Conservation (phyloP, 208 protist species). For the Crithidia bombi region DNA sequence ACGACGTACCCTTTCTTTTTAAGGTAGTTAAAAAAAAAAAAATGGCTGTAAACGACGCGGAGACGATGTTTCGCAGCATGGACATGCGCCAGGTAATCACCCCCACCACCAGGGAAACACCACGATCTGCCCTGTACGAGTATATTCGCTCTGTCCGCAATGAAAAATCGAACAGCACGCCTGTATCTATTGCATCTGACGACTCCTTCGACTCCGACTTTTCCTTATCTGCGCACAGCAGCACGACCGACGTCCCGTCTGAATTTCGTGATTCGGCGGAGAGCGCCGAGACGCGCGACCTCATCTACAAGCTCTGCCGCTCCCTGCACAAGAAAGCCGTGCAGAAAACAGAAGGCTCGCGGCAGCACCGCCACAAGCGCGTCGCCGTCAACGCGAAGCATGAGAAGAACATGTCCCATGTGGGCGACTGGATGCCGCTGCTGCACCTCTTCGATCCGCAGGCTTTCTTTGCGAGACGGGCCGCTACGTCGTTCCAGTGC, state of each 20-base stretch:
- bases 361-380: slow-evolving; percentile 28
- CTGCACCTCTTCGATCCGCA: slow-evolving; percentile 81
- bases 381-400: slow-evolving; percentile 41
- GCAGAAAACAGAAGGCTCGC: slow-evolving; percentile 43
- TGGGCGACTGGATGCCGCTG: slow-evolving; percentile 83
- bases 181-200: slow-evolving; percentile 49
- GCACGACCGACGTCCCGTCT: slow-evolving; percentile 28
- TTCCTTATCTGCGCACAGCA: slow-evolving; percentile 34
- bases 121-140: slow-evolving; percentile 49
- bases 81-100: slow-evolving; percentile 38
- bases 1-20: neutral
- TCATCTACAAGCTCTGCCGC: slow-evolving; percentile 77
- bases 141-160: slow-evolving; percentile 41
- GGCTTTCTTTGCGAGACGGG: slow-evolving; percentile 55
- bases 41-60: slow-evolving; percentile 5
- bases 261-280: slow-evolving; percentile 21
- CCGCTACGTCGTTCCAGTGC: slow-evolving; percentile 2
- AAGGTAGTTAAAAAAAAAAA: neutral
- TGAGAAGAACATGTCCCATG: slow-evolving; percentile 77
- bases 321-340: slow-evolving; percentile 74
- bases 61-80: slow-evolving; percentile 16
- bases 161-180: slow-evolving; percentile 11
- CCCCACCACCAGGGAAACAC: slow-evolving; percentile 17
- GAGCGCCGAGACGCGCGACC: slow-evolving; percentile 51
- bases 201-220: slow-evolving; percentile 70